Percentiles rank a stretch among this genome's conserved stretches.
Conservation (phyloP, 2,329 filamentous ascomycete genomes). For the Aspergillus eucalypticola region DNA sequence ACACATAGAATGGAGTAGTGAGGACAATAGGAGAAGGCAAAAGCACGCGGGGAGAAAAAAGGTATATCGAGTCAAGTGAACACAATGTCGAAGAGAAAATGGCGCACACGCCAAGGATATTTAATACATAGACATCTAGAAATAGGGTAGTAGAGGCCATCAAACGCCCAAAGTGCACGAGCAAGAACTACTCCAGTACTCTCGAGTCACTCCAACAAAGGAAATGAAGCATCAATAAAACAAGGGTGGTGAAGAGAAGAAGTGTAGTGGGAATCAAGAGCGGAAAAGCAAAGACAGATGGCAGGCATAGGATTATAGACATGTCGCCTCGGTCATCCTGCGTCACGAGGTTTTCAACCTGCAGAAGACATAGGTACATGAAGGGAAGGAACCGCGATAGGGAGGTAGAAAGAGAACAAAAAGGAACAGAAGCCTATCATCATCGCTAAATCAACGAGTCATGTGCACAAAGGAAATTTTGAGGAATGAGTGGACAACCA, state of each 20-base stretch:
- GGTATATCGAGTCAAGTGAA: conserved; percentile 14
- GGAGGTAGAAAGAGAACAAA: background rate
- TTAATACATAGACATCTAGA: conserved; percentile 13
- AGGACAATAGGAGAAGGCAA: conserved; percentile 10
- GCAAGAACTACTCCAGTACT: conserved; percentile 5
- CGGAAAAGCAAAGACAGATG: conserved; percentile 3
- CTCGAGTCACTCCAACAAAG: conserved; percentile 19
- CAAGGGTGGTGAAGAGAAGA: background rate
- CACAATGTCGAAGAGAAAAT: conserved; percentile 3
- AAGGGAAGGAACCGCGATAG: background rate
- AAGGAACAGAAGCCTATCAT: conserved; percentile 10
- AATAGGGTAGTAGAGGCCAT: conserved; percentile 15
- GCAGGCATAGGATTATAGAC: background rate
- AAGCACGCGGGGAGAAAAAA: conserved; percentile 9
- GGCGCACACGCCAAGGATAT: background rate
- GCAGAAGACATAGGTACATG: conserved; percentile 13
- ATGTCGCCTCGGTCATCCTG: conserved; percentile 8
- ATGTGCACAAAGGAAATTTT: conserved; percentile 19
- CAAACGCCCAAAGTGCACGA: conserved; percentile 16
- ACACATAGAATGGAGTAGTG: conserved; percentile 16
- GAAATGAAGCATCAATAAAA: conserved; percentile 4
- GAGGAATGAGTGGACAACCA: conserved; percentile 19
- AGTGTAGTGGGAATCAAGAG: background rate
- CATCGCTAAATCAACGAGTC: conserved; percentile 17
- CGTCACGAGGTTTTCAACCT: conserved; percentile 12